These are phyloP conservation scores for Amorphotheca resinae DNA, from an alignment of 495 filamentous ascomycete genomes.

Conservation along the genomic window DNA sequence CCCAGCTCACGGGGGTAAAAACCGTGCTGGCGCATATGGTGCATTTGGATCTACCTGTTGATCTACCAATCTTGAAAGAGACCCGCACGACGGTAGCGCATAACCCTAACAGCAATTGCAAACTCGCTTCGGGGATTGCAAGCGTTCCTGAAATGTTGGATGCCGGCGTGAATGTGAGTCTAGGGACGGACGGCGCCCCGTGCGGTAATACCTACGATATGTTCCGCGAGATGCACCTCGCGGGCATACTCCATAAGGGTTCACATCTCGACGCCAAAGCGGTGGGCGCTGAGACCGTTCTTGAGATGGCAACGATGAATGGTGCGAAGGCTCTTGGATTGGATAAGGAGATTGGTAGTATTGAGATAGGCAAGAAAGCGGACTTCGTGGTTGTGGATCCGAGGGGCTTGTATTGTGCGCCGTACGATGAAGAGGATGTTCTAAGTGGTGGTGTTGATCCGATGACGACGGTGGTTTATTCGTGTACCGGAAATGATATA, in stretches of 20 bases:
- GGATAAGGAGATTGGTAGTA: constrained; percentile 32
- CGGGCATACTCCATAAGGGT: constrained; percentile 16
- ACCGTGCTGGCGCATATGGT: constrained; percentile 18
- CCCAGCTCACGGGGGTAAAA: constrained; percentile 12
- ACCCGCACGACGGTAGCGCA: constrained; percentile 13
- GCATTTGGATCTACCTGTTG: constrained; percentile 11
- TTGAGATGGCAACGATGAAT: constrained; percentile 19
- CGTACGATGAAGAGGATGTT: constrained; percentile 10
- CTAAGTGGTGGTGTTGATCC: constrained; percentile 8
- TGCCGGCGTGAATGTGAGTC: constrained; percentile 8
- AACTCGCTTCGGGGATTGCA: constrained; percentile 15
- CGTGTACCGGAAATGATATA: constrained; percentile 11
- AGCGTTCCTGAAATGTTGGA: constrained; percentile 14
- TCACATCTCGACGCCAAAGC: constrained; percentile 6
- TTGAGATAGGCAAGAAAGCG: constrained; percentile 42
- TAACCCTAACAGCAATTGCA: constrained; percentile 16
- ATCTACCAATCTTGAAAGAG: constrained; percentile 11
- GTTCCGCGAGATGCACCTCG: constrained; percentile 18
- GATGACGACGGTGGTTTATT: constrained; percentile 15
- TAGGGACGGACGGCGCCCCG: constrained; percentile 16
- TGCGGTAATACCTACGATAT: constrained; percentile 20
- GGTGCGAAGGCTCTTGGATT: constrained; percentile 37
- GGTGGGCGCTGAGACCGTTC: constrained; percentile 8
- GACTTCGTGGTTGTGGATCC: constrained; percentile 33
- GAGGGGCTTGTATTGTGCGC: constrained; percentile 3